phyloP scores from a whole-genome alignment of 2,329 filamentous ascomycete species.

The Chaetomiaceae sp. region DNA sequence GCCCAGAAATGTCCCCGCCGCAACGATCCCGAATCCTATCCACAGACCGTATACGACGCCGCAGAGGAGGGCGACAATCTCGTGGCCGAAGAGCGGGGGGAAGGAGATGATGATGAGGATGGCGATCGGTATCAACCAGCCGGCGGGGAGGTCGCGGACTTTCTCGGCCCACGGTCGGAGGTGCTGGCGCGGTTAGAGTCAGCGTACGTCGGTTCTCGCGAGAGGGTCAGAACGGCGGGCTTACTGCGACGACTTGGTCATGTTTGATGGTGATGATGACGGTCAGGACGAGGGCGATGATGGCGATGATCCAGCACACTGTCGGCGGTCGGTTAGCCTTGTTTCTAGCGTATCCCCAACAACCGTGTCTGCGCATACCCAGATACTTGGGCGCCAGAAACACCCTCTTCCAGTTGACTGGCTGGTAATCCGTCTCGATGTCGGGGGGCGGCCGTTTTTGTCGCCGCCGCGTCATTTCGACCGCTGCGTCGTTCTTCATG shows the following conservation, averaged over 20 bases:
- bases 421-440: conserved; percentile 32
- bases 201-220: not conserved
- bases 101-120: conserved; percentile 39
- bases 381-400: conserved; percentile 35
- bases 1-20: conserved; percentile 39
- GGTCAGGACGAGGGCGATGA: conserved; percentile 30
- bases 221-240: conserved; percentile 3
- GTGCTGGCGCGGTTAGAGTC: conserved; percentile 19
- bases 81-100: conserved; percentile 40
- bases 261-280: conserved; percentile 36
- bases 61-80: conserved; percentile 38
- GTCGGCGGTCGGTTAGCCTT: not conserved
- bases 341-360: conserved; percentile 14
- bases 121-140: conserved; percentile 38
- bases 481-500: not conserved
- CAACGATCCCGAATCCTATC: conserved; percentile 39
- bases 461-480: conserved; percentile 5
- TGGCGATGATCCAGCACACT: conserved; percentile 30
- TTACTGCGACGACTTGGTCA: conserved; percentile 35
- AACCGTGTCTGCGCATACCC: not conserved
- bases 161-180: conserved; percentile 36
- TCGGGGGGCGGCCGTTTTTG: not conserved
- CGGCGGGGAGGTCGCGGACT: conserved; percentile 36
- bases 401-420: conserved; percentile 35
- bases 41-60: conserved; percentile 40